A percentile compares a stretch with the other conserved stretches of the same genome.
Evolutionary conservation across 176 grass and related monocot genomes (phyloP).

Genomic region (Avena eriantha): DNA sequence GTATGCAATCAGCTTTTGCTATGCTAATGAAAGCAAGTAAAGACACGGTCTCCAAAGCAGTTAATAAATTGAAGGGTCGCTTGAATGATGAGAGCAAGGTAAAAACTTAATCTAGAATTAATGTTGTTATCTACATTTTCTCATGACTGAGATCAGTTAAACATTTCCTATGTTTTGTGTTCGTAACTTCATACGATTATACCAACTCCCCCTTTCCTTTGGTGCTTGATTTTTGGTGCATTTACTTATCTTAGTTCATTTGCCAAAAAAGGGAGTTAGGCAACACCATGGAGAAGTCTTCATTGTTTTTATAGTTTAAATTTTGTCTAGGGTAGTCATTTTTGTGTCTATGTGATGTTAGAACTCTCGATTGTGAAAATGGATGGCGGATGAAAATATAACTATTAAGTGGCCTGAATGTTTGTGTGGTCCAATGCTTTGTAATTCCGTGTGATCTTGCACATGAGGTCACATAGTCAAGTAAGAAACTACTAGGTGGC

Average conservation of each 20-base stretch:
- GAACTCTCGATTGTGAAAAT: no score
- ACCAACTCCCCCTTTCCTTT: no score
- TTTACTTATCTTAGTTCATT: no score
- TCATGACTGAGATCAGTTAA: not conserved
- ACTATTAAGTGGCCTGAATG: no score
- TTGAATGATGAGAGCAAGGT: constrained; percentile 75
- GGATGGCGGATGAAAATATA: no score
- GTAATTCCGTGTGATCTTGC: not conserved
- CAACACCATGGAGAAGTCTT: no score
- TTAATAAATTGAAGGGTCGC: constrained; percentile 63
- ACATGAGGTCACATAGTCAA: no score
- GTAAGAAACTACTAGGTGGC: not conserved
- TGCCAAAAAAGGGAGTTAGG: no score
- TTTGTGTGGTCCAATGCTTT: not conserved
- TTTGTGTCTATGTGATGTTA: no score
- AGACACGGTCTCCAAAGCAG: constrained; percentile 55
- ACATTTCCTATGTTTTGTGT: not conserved
- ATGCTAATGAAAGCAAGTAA: constrained; percentile 77
- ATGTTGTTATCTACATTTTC: constrained; percentile 25
- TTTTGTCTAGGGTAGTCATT: no score
- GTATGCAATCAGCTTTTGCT: constrained; percentile 69
- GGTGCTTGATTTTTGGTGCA: no score
- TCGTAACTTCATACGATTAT: not conserved
- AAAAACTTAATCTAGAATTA: not conserved
- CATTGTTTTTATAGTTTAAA: no score